Percentiles rank a stretch among this genome's conserved stretches.
Conservation (phyloP, 1,284 basidiomycete species). For the Xerocomus amazonicus region DNA sequence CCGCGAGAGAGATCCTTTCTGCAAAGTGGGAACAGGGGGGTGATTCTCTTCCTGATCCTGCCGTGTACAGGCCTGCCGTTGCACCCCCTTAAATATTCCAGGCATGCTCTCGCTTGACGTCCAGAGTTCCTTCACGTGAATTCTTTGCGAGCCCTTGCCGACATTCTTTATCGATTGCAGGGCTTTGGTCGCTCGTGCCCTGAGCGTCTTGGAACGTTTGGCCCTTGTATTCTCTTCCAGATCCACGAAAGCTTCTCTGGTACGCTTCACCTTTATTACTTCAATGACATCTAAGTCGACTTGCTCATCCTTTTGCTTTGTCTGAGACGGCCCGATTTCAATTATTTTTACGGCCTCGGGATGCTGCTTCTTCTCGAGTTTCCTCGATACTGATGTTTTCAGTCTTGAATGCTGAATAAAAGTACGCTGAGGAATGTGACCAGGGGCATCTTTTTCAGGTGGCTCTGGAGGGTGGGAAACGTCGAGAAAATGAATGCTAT, state of each 20-base stretch:
- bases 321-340: constrained; percentile 18
- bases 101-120: constrained; percentile 31
- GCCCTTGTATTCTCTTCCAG: constrained; percentile 29
- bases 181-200: constrained; percentile 55
- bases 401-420: constrained; percentile 17
- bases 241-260: constrained; percentile 32
- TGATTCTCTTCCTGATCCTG: constrained; percentile 10
- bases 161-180: constrained; percentile 60
- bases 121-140: constrained; percentile 39
- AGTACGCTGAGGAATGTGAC: constrained; percentile 23
- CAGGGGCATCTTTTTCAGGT: constrained; percentile 7
- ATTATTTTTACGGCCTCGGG: constrained; percentile 28
- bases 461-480: constrained; percentile 35
- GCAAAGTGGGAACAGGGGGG: not conserved
- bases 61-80: constrained; percentile 19
- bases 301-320: constrained; percentile 24
- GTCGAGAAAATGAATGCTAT: constrained; percentile 43
- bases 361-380: constrained; percentile 32
- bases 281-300: constrained; percentile 56
- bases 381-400: constrained; percentile 29
- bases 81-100: constrained; percentile 26
- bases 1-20: constrained; percentile 21
- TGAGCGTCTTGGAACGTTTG: constrained; percentile 53
- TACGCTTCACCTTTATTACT: constrained; percentile 59
- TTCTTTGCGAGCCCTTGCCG: constrained; percentile 38